A percentile compares a stretch with the other conserved stretches of the same genome.
These are phyloP conservation scores for Phlyctochytrium planicorne DNA, from an alignment of 192 early-diverging fungal genomes.

Conservation along the genomic window DNA sequence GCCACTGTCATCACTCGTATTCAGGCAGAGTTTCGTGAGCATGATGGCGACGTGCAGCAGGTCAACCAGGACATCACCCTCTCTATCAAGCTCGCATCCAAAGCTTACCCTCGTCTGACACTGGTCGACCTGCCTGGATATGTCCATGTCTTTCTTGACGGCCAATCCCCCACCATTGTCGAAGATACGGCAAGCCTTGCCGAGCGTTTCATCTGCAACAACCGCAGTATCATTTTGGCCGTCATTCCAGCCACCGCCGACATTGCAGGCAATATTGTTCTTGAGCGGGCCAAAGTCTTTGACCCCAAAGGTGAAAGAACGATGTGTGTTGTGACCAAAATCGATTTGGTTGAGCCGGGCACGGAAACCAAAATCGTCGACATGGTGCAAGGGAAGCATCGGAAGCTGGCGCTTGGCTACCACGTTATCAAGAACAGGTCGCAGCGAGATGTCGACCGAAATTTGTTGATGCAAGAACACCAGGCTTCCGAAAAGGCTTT, in stretches of 20 bases:
- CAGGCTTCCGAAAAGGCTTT: slow-evolving; percentile 14
- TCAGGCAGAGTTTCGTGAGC: neutral
- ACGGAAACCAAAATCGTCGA: slow-evolving; percentile 14
- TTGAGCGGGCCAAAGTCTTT: slow-evolving; percentile 15
- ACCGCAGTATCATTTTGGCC: slow-evolving; percentile 32
- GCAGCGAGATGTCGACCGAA: slow-evolving; percentile 20
- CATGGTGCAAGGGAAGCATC: slow-evolving; percentile 5
- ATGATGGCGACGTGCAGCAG: neutral
- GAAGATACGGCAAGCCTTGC: slow-evolving; percentile 18
- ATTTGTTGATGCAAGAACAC: neutral
- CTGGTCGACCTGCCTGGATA: slow-evolving; percentile 35
- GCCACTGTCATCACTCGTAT: neutral
- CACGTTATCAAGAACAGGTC: slow-evolving; percentile 25
- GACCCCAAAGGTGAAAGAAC: slow-evolving; percentile 29
- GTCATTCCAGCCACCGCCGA: slow-evolving; percentile 36
- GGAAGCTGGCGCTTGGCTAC: slow-evolving; percentile 24
- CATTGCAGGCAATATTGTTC: slow-evolving; percentile 26
- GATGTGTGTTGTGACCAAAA: slow-evolving; percentile 36
- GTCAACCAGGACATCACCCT: neutral
- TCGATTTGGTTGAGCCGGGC: slow-evolving; percentile 28
- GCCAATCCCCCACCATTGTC: slow-evolving; percentile 21
- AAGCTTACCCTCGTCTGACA: slow-evolving; percentile 23
- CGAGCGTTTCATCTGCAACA: slow-evolving; percentile 19
- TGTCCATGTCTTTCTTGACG: slow-evolving; percentile 21
- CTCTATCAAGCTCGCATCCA: slow-evolving; percentile 20